Evolutionary conservation across 495 filamentous ascomycete genomes (phyloP), one percentile per base, ranked within the genome.

Genomic region (Annulohypoxylon stygium): DNA sequence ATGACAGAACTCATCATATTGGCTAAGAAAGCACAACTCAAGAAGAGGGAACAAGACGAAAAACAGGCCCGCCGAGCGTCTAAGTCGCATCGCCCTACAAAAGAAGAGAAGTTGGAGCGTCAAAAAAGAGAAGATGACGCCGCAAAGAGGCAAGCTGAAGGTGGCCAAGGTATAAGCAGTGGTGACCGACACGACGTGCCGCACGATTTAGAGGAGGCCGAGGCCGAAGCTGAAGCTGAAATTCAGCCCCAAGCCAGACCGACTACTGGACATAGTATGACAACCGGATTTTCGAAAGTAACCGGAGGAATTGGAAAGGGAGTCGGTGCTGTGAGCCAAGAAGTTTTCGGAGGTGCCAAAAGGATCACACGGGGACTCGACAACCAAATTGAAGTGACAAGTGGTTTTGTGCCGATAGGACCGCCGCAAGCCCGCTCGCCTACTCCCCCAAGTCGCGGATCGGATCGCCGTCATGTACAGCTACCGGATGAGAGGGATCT

Each of bases 151-250:
- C 83, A 92, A 57, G 92, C 90, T 9, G 87, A 91, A 72, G 88
- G 86, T 23, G 82, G 86, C 61, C 78, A 80, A 55, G 97, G 97
- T 65, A 78, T 95, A 65, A 96, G 90, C 75, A 90, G 92, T n/a
- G 95, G 94, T 59, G 87, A 95, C 67, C 93, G 93, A 65, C 91
- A 97, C 67, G 88, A 96, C 71, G 86, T 92, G 12, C 91, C 89
- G 2, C 92, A 95, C 63, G 91, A 89, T 3, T 76, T 96, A 9
- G 85, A 85, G 14, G 91, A 94, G 53, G 86, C 87, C n/a, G 79
- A 94, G 30, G 84, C 86, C 20, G 88, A 89, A n/a, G 76, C 79
- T 7, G 75, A 76, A 16, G 37, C 60, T 33, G 57, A 69, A 23
- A 2, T 66, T 61, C 55, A 65, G 67, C 58, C 20, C 43, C 57